Conservation (phyloP, 108 stramenopile species). For the Skeletonema tropicum region DNA sequence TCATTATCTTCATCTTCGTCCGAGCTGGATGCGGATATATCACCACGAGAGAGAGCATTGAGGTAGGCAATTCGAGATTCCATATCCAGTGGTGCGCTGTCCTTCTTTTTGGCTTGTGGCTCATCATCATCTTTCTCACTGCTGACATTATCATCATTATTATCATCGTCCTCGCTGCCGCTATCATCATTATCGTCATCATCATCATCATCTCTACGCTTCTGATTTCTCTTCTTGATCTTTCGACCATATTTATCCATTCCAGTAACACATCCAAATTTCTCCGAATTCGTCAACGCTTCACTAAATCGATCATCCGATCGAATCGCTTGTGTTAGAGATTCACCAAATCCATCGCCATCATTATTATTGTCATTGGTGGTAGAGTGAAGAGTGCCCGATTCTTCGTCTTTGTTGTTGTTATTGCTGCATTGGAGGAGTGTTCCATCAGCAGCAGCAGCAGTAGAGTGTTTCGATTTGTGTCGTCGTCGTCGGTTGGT, state of each 20-base stretch:
- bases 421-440: background rate
- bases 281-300: constrained; percentile 80
- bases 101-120: constrained; percentile 4
- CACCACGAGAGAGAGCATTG: constrained; percentile 91
- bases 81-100: constrained; percentile 30
- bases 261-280: constrained; percentile 53
- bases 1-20: constrained; percentile 34
- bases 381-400: background rate
- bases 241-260: constrained; percentile 78
- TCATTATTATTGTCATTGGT: background rate
- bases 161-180: constrained; percentile 7
- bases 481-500: background rate
- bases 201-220: constrained; percentile 14
- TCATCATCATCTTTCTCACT: no score
- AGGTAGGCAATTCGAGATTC: constrained; percentile 91
- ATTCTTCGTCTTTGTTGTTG: background rate
- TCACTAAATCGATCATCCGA: constrained; percentile 88
- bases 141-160: background rate
- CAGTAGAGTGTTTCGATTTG: no score
- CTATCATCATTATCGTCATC: constrained; percentile 29
- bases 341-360: constrained; percentile 17
- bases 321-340: constrained; percentile 28
- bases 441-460: no score
- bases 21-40: constrained; percentile 64
- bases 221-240: constrained; percentile 47